Base-by-base conservation (phyloP, 2,329 filamentous ascomycete genomes). In the Hypoxylon sp. region DNA sequence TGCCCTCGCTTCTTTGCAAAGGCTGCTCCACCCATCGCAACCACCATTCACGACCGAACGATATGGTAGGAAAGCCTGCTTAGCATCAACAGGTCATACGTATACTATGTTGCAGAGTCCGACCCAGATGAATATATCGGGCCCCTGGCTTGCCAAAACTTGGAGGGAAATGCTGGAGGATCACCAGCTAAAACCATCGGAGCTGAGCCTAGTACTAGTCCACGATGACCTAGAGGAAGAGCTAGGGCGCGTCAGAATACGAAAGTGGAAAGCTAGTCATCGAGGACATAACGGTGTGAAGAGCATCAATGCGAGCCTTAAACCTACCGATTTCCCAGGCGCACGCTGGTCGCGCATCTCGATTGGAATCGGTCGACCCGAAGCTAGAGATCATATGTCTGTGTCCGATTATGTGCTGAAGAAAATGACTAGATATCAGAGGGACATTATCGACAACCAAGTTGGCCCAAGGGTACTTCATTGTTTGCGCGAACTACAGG, bases 201-300 rank as follows among this genome's bases (percentile, higher is more conserved):
- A 82, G 33, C 77, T 83, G 13, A 82, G 82, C 19, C 80, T 99
- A 14, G 88, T 98, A 0, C 83, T 98, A 11, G 83, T 98, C 19
- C 94, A 98, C 78, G 95, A 98, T 78, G 95, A 98, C 78, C 81
- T 98, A 35, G 94, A 98, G 75, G 85, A 87, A 46, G 82, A 86
- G 2, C 76, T 94, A 1, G 94, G 94, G 0, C 85, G 86, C 37
- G 85, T 97, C 13, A 88, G 84, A 53, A 83, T 93, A 5, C 87
- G 87, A 62, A 84, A 85, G 24, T 93, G 91, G 78, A 84, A 85
- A 2, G 80, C 85, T 60, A 93, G 91, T 75, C 84, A 88, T 39
- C 85, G 87, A 9, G 92, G 92, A 0, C 92, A 95, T 79, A 93
- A 94, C 73, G 92, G 92, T 1, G 78, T 95, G 73, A 92, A 90